A percentile compares a stretch with the other conserved stretches of the same genome.
Evolutionary conservation across 139 green algal genomes (phyloP).

Genomic region (Chlamydomonas sp.): DNA sequence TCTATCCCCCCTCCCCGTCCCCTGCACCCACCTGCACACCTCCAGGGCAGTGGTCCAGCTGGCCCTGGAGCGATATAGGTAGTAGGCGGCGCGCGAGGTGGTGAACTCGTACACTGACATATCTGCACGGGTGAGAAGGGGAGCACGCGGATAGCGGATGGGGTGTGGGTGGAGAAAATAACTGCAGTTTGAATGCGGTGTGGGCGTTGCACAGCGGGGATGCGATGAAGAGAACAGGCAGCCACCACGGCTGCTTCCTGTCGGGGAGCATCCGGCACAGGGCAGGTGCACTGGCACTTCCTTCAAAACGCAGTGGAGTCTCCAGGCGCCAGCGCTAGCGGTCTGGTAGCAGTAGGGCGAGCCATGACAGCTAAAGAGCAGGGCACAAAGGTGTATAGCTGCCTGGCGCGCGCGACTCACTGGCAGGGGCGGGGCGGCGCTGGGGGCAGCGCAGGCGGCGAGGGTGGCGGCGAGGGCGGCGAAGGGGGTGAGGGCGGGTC

Average conservation of each 20-base stretch:
- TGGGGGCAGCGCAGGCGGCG: background rate
- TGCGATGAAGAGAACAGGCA: too few species aligned
- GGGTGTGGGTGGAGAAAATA: background rate
- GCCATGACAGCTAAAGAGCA: background rate
- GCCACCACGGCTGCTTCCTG: too few species aligned
- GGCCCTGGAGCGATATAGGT: background rate
- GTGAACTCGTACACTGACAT: background rate
- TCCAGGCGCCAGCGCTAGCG: too few species aligned
- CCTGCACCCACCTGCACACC: constrained; percentile 1
- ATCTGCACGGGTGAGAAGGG: background rate
- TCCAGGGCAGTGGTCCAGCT: constrained; percentile 19
- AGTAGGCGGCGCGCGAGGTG: background rate
- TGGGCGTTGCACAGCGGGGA: background rate
- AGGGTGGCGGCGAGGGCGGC: constrained; percentile 4
- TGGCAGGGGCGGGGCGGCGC: background rate
- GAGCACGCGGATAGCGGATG: too few species aligned
- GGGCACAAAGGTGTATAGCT: background rate
- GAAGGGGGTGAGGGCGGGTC: background rate
- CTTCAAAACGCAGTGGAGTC: too few species aligned
- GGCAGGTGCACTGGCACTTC: too few species aligned
- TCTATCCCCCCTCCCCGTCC: background rate
- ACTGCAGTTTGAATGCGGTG: background rate
- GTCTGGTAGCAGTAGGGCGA: background rate
- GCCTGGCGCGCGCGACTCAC: background rate
- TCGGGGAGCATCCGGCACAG: too few species aligned